Percentiles rank a stretch among this genome's conserved stretches.
Conservation (phyloP, 345 rosid genomes). For the Eucalyptus cloeziana region DNA sequence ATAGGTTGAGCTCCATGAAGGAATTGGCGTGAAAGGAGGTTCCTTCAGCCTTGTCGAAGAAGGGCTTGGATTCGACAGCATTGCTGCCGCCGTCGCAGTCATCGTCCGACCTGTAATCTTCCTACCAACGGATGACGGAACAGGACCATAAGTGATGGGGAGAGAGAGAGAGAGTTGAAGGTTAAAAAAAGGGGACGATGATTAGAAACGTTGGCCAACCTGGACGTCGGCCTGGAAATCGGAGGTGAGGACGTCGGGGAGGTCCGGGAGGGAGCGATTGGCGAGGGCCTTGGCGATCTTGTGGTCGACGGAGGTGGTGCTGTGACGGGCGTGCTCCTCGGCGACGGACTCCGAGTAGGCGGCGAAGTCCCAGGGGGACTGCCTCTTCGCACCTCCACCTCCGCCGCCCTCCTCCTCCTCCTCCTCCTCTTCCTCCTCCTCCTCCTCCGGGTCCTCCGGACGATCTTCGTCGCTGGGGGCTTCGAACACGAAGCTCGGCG, state of each 20-base stretch:
- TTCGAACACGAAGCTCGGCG: conserved; percentile 6
- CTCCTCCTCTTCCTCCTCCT: background rate
- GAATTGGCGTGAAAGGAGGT: conserved; percentile 76
- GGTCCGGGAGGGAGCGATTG: conserved; percentile 14
- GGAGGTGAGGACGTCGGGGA: conserved; percentile 10
- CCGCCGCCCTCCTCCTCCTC: background rate
- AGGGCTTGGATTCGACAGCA: conserved; percentile 35
- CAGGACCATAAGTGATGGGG: background rate
- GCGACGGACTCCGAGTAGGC: conserved; percentile 72
- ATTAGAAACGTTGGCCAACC: background rate
- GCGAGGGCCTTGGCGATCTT: conserved; percentile 66
- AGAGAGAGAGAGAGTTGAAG: background rate
- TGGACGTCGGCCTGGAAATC: conserved; percentile 55
- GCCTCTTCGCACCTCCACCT: conserved; percentile 5
- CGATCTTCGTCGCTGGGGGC: conserved; percentile 5
- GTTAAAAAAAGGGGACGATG: background rate
- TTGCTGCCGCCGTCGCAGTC: conserved; percentile 35
- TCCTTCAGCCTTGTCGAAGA: conserved; percentile 60
- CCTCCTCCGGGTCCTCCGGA: background rate
- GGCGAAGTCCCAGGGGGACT: conserved; percentile 92
- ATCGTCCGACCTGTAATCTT: conserved; percentile 54
- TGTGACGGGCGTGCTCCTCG: conserved; percentile 87
- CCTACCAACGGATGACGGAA: conserved; percentile 16
- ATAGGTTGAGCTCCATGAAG: conserved; percentile 82
- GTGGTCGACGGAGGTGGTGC: conserved; percentile 77